A percentile compares a stretch with the other conserved stretches of the same genome.
Evolutionary conservation across 805 yeast species (phyloP).

Genomic region (Ogataea parapolymorpha): DNA sequence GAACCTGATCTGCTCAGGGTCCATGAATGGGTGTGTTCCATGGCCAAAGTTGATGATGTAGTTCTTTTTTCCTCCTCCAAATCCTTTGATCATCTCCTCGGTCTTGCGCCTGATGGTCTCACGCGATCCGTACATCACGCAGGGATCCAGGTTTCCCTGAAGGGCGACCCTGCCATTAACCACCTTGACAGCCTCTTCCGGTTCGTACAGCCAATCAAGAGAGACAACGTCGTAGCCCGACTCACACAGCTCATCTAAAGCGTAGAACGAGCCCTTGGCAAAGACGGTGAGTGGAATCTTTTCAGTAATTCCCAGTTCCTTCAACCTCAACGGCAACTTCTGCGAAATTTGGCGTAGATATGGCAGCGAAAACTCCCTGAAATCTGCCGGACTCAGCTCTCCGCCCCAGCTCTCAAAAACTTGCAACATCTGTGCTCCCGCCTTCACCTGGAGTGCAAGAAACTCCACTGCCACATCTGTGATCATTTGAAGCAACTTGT

Average conservation of each 20-base stretch:
- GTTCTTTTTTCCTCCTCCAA: slow-evolving; percentile 89
- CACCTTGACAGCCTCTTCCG: slow-evolving; percentile 75
- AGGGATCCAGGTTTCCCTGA: slow-evolving; percentile 97
- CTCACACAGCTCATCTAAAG: slow-evolving; percentile 77
- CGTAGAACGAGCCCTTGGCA: slow-evolving; percentile 97
- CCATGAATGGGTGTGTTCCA: slow-evolving; percentile 98
- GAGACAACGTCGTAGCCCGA: slow-evolving; percentile 86
- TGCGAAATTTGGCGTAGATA: slow-evolving; percentile 74
- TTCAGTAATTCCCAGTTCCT: slow-evolving; percentile 67
- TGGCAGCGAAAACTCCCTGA: slow-evolving; percentile 84
- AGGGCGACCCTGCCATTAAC: slow-evolving; percentile 74
- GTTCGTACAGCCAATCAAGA: slow-evolving; percentile 87
- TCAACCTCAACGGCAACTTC: slow-evolving; percentile 63
- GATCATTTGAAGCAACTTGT: slow-evolving; percentile 65
- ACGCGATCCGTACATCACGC: slow-evolving; percentile 85
- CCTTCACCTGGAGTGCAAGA: slow-evolving; percentile 88
- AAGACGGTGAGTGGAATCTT: slow-evolving; percentile 83
- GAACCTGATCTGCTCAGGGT: slow-evolving; percentile 81
- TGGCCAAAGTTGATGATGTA: slow-evolving; percentile 96
- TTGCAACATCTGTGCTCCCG: slow-evolving; percentile 98
- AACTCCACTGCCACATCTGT: slow-evolving; percentile 91
- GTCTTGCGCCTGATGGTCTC: slow-evolving; percentile 79
- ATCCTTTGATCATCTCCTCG: slow-evolving; percentile 82
- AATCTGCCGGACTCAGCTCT: slow-evolving; percentile 87
- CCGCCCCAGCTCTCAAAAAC: slow-evolving; percentile 99